phyloP scores from a whole-genome alignment of 176 grass and related monocot species.

The Luzula sylvatica region DNA sequence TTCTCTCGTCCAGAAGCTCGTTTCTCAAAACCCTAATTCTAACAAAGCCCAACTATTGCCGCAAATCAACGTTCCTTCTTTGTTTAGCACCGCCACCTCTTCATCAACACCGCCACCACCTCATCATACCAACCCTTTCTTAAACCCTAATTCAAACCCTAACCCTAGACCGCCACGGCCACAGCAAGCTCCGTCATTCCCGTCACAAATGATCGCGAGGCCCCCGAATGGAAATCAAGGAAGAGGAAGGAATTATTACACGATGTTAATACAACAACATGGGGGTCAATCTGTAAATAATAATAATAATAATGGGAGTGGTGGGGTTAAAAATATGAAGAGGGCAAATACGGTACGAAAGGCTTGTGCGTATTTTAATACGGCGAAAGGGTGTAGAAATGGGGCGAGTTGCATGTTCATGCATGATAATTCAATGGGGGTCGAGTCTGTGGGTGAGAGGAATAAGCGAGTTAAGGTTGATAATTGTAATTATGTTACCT shows the following conservation, averaged over 20 bases:
- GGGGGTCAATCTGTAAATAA: slow-evolving; percentile 29
- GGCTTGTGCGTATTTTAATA: slow-evolving; percentile 75
- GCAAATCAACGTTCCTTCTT: background rate
- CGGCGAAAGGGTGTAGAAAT: slow-evolving; percentile 57
- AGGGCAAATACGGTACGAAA: slow-evolving; percentile 41
- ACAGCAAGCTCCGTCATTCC: slow-evolving; percentile 21
- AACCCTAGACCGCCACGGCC: slow-evolving; percentile 8
- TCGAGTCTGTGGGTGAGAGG: slow-evolving; percentile 26
- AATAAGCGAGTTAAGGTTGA: slow-evolving; percentile 75
- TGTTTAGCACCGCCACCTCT: slow-evolving; percentile 1
- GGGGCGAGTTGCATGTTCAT: slow-evolving; percentile 73
- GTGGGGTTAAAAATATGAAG: too few relatives aligned
- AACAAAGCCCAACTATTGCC: background rate
- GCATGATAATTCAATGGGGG: slow-evolving; percentile 42
- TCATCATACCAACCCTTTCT: background rate
- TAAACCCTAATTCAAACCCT: slow-evolving; percentile 6
- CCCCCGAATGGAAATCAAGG: slow-evolving; percentile 20
- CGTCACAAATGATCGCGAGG: too few relatives aligned
- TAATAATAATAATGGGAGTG: background rate
- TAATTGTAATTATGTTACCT: too few relatives aligned
- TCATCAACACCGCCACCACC: background rate
- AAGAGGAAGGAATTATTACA: slow-evolving; percentile 60
- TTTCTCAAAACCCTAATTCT: slow-evolving; percentile 34
- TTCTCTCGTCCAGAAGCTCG: slow-evolving; percentile 57
- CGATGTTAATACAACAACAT: slow-evolving; percentile 78